Evolutionary conservation across 805 yeast genomes (phyloP), one percentile per base, ranked within the genome.

Genomic region (Kuraishia piskuri): DNA sequence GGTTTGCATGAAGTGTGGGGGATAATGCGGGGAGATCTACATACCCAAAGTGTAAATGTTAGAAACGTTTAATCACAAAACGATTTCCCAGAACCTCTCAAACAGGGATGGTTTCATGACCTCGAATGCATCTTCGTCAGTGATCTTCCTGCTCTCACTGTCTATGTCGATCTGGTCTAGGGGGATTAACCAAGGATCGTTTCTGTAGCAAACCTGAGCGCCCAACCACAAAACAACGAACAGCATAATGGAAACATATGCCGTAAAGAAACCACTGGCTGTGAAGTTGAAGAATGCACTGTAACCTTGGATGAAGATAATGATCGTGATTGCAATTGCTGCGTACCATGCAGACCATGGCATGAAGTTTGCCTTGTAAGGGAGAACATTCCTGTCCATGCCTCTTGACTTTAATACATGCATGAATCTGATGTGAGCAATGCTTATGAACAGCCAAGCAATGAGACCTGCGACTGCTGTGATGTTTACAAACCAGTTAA

Each of bases 381-480:
- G 94, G 54, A 88, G 73, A 10, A 78, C 75, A 59, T 84, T 83
- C 62, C 96, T 72, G 23, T 84, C 72, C 53, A 86, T 83, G 51
- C 83, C 83, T 65, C 90, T 79, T 22, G 71, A 65, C 59, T 76
- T 78, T 60, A 88, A 69, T 36, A 85, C 83, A 46, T 72, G 67
- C 84, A 86, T 86, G 69, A 86, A 86, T 65, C 91, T 74, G 54
- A 86, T 68, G 67, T 85, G 91, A 2, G 86, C 73, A 49, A 78
- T 67, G 25, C 83, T 75, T 56, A 86, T 84, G 64, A 81, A 78
- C 50, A 82, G 76, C 91, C 91, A 84, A 19, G 88, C 77, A 59
- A 85, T 82, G 58, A 86, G 75, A 55, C 91, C 91, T 10, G 90
- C 84, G 50, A 85, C 84, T 25, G 88, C 87, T n/a, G 88, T 79